phyloP scores from a whole-genome alignment of 331 rosid genomes.

The Malus hybrid region DNA sequence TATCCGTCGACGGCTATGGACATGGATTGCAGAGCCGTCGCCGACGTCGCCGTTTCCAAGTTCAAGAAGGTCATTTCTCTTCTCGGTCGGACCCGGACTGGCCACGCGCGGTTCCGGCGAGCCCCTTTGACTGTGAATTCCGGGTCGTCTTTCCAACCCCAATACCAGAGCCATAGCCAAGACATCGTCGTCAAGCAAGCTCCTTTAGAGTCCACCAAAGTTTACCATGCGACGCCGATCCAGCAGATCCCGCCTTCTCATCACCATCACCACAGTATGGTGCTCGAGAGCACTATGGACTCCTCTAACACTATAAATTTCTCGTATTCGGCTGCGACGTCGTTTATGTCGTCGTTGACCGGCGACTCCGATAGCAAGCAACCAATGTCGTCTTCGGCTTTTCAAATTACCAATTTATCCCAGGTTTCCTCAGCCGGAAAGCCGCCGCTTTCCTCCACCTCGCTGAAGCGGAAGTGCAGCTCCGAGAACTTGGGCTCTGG shows the following conservation, averaged over 20 bases:
- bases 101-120: constrained; percentile 80
- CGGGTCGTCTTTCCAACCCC: background rate
- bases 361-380: constrained; percentile 46
- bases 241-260: constrained; percentile 74
- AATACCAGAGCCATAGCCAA: background rate
- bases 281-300: constrained; percentile 29
- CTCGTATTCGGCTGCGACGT: constrained; percentile 46
- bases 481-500: constrained; percentile 64
- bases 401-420: constrained; percentile 61
- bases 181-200: background rate
- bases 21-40: constrained; percentile 59
- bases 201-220: constrained; percentile 4
- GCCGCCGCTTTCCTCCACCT: constrained; percentile 66
- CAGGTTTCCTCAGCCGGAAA: constrained; percentile 61
- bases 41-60: constrained; percentile 75
- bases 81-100: constrained; percentile 66
- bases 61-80: constrained; percentile 76
- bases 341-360: constrained; percentile 70
- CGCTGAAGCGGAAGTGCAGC: constrained; percentile 76
- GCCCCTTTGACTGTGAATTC: constrained; percentile 36
- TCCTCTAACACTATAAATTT: constrained; percentile 56
- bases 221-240: constrained; percentile 55
- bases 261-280: constrained; percentile 20
- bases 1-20: constrained; percentile 26
- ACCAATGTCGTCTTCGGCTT: constrained; percentile 41